Percentiles rank a stretch among this genome's conserved stretches.
Conservation (phyloP, 2,329 filamentous ascomycete species). For the Sporothrix brunneoviolacea region DNA sequence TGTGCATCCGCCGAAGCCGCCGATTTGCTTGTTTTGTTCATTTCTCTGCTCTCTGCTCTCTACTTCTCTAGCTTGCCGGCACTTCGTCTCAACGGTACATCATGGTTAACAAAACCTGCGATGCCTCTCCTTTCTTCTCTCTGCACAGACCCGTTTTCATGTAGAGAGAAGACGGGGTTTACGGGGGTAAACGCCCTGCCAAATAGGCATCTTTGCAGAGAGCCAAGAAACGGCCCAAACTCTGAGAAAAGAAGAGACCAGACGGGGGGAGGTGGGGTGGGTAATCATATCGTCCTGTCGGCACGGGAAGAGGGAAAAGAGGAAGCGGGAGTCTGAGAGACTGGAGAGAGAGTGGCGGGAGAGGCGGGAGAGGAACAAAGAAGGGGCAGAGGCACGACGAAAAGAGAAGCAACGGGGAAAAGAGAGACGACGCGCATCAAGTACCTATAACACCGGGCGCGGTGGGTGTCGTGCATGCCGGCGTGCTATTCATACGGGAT, state of each 20-base stretch:
- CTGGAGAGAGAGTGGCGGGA: neutral
- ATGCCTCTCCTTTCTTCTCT: too few relatives aligned
- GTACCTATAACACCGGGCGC: slow-evolving; percentile 1
- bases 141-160: slow-evolving; percentile 1
- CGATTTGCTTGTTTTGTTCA: too few relatives aligned
- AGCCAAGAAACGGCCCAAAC: slow-evolving; percentile 2
- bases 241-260: neutral
- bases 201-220: neutral
- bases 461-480: neutral
- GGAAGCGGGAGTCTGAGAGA: neutral
- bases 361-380: neutral
- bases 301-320: neutral
- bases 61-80: too few relatives aligned
- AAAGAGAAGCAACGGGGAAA: neutral
- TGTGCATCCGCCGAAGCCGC: too few relatives aligned
- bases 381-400: neutral
- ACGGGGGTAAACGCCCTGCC: neutral
- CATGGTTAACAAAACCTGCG: too few relatives aligned
- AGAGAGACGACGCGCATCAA: neutral
- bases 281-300: neutral
- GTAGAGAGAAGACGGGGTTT: neutral
- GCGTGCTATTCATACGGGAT: neutral
- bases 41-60: too few relatives aligned
- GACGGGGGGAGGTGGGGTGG: neutral
- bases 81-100: too few relatives aligned